Conservation (phyloP, 371 early-diverging fungal genomes). For the Scutellospora calospora region DNA sequence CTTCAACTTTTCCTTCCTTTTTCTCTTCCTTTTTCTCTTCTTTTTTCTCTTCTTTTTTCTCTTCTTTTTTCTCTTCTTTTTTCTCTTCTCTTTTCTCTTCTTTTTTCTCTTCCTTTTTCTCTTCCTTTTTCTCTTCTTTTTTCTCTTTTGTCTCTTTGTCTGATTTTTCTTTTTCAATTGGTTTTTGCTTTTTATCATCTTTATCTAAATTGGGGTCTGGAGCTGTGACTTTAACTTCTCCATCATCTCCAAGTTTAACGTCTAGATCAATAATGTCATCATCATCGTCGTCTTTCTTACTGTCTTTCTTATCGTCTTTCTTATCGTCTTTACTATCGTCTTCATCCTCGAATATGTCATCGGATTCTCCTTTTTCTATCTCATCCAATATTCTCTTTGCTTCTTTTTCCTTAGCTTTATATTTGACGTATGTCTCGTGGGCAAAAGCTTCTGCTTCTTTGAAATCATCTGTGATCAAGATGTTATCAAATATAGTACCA, state of each 20-base stretch:
- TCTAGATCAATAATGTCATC: constrained; percentile 47
- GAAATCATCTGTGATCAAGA: constrained; percentile 78
- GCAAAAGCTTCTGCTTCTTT: constrained; percentile 73
- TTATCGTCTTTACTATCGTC: constrained; percentile 40
- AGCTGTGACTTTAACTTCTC: constrained; percentile 43
- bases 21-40: constrained; percentile 37
- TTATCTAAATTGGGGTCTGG: constrained; percentile 41
- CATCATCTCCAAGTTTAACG: constrained; percentile 44
- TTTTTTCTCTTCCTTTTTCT: too few species aligned
- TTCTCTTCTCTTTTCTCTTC: not conserved
- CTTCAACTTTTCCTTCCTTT: constrained; percentile 1
- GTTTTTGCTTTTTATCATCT: constrained; percentile 46
- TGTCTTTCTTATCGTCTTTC: constrained; percentile 7
- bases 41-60: not conserved
- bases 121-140: too few species aligned
- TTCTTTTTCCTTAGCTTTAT: constrained; percentile 64
- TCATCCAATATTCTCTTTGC: constrained; percentile 58
- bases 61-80: too few species aligned
- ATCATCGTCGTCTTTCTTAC: constrained; percentile 46
- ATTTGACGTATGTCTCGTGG: constrained; percentile 69
- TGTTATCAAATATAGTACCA: constrained; percentile 92
- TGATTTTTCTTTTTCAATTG: constrained; percentile 45
- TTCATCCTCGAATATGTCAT: constrained; percentile 30
- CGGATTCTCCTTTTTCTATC: constrained; percentile 48
- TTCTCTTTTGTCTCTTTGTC: too few species aligned